Base-by-base conservation (phyloP, 164 flowering plant genomes). In the Magnolia kwangsiensis region DNA sequence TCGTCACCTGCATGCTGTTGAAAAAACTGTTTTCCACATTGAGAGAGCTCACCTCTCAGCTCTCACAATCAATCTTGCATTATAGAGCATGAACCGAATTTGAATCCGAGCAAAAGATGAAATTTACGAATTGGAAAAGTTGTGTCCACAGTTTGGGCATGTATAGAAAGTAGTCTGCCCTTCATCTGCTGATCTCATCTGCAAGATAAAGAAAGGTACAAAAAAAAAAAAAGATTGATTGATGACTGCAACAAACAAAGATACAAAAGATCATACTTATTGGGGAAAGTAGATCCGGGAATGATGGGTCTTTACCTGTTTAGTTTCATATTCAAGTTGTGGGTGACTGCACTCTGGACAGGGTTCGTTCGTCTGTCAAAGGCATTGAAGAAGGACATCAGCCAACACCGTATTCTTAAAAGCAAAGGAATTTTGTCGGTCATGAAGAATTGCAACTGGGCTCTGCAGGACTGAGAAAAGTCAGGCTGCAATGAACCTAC, bases 101-200 rank as follows among this genome's bases (percentile, higher is more conserved):
- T 16, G 61, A 55, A 55, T 55, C 61, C 61, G 4, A 55, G 61
- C 61, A 55, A 55, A 55, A 11, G 61, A 16, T 64, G 76, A 67
- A 50, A 50, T 58, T 76, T 74, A 88, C 21, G 88, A 83, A 71
- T 87, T 88, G 63, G 78, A 72, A 49, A 75, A 80, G 69, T 75
- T 84, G 71, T 88, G 78, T 6, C 77, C 74, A 71, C 93, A 91
- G 29, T 82, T 80, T 1, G 87, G 82, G 79, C 96, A 91, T 4
- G 80, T 75, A 49, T 84, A 87, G 78, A 88, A 87, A 31, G 85
- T 82, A 2, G 93, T 89, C 59, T 88, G 90, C 55, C 96, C 93
- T 85, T 91, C 96, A 79, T 91, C 96, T 31, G 91, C 93, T 23
- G 92, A 90, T 80, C 92, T 86, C 83, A 84, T 79, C 91, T 90